phyloP scores from a whole-genome alignment of 208 protist genomes.

The Angomonas desouzai region DNA sequence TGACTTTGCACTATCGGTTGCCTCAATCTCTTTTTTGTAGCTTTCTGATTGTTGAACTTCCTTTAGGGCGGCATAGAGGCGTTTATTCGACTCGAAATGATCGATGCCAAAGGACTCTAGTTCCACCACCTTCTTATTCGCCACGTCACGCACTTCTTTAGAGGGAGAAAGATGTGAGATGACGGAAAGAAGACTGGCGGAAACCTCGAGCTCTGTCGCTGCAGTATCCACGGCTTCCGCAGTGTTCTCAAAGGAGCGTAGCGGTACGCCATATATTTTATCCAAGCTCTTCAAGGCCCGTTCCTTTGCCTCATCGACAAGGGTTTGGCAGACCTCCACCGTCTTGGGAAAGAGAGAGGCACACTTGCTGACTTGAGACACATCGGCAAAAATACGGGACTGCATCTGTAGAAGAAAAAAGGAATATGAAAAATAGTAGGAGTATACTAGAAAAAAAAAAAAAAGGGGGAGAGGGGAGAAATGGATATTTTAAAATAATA shows the following conservation, averaged over 20 bases:
- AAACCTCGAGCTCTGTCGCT: constrained; percentile 44
- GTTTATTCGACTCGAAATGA: constrained; percentile 59
- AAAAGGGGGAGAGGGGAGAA: not conserved
- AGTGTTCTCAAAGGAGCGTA: constrained; percentile 57
- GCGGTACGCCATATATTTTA: constrained; percentile 30
- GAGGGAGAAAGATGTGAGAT: constrained; percentile 43
- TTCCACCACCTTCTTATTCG: constrained; percentile 54
- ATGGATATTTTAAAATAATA: not conserved
- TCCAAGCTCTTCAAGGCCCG: constrained; percentile 43
- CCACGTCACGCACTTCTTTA: constrained; percentile 62
- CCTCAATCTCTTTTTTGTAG: constrained; percentile 41
- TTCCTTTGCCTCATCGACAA: constrained; percentile 44
- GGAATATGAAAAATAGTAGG: too few relatives aligned
- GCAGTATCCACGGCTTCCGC: constrained; percentile 51
- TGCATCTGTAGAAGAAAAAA: too few relatives aligned
- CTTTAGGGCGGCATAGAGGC: constrained; percentile 63
- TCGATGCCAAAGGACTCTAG: constrained; percentile 67
- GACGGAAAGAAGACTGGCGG: constrained; percentile 60
- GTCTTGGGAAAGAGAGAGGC: constrained; percentile 68
- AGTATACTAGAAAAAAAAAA: constrained; percentile 11
- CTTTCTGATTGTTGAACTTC: constrained; percentile 19
- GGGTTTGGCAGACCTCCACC: constrained; percentile 31
- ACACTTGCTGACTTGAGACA: constrained; percentile 34
- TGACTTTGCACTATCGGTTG: constrained; percentile 19
- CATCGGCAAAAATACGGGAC: constrained; percentile 56